Evolutionary conservation across 2,329 filamentous ascomycete genomes (phyloP).

Genomic region (Keithomyces neogunnii): DNA sequence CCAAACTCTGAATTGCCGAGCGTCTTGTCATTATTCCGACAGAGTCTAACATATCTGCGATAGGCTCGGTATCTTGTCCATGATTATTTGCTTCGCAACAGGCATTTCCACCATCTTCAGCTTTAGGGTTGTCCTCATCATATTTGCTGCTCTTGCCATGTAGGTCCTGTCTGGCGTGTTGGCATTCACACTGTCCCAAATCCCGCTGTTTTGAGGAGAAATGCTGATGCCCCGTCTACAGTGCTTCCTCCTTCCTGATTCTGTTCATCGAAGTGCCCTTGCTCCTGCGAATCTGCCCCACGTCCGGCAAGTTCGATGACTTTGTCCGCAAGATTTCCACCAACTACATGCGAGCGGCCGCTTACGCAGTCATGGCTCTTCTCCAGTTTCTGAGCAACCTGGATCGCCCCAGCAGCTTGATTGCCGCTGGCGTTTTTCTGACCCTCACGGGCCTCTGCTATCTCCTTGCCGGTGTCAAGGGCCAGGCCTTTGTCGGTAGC

Average conservation of each 20-base stretch:
- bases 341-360: slow-evolving; percentile 90
- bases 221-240: slow-evolving; percentile 22
- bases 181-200: background rate
- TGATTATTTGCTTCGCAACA: slow-evolving; percentile 62
- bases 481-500: slow-evolving; percentile 81
- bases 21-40: background rate
- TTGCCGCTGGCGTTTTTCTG: slow-evolving; percentile 79
- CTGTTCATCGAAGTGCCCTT: slow-evolving; percentile 87
- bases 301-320: slow-evolving; percentile 77
- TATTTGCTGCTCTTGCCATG: slow-evolving; percentile 46
- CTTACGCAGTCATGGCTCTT: slow-evolving; percentile 73
- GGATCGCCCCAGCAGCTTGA: slow-evolving; percentile 57
- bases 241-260: slow-evolving; percentile 63
- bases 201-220: background rate
- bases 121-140: slow-evolving; percentile 36
- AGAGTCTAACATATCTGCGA: slow-evolving; percentile 2
- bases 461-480: slow-evolving; percentile 66
- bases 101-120: slow-evolving; percentile 62
- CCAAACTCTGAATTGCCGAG: background rate
- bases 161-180: slow-evolving; percentile 26
- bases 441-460: slow-evolving; percentile 75
- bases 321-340: slow-evolving; percentile 89
- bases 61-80: slow-evolving; percentile 62
- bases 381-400: slow-evolving; percentile 80
- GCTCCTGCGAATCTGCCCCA: slow-evolving; percentile 94